These are phyloP conservation scores for Coemansia sp. DNA, from an alignment of 192 early-diverging fungal species.

Conservation along the genomic window DNA sequence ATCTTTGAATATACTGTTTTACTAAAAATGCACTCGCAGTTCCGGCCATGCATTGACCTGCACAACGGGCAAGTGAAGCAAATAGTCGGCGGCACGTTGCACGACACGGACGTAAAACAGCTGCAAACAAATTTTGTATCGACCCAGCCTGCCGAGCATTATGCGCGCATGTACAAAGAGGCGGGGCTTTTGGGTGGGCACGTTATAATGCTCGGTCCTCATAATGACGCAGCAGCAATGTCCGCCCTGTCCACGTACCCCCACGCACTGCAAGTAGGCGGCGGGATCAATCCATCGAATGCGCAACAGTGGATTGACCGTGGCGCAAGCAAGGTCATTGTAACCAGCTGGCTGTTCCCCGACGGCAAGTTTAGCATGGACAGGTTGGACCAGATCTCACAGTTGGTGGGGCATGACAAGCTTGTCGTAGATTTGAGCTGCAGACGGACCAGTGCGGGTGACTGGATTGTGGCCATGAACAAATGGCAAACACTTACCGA, in stretches of 20 bases:
- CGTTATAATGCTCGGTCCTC: conserved; percentile 91
- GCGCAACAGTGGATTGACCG: conserved; percentile 81
- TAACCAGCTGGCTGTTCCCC: conserved; percentile 95
- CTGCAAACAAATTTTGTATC: conserved; percentile 95
- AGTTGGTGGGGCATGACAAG: conserved; percentile 56
- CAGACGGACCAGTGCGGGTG: conserved; percentile 54
- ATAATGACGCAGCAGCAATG: conserved; percentile 82
- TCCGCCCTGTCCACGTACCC: conserved; percentile 87
- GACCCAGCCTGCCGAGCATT: conserved; percentile 73
- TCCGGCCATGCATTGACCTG: conserved; percentile 98
- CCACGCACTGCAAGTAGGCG: conserved; percentile 86
- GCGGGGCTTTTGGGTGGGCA: conserved; percentile 80
- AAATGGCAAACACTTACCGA: conserved; percentile 97
- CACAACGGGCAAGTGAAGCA: conserved; percentile 98
- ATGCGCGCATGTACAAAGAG: conserved; percentile 75
- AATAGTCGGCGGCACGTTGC: conserved; percentile 93
- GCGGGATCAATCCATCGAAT: conserved; percentile 87
- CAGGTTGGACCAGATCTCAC: conserved; percentile 57
- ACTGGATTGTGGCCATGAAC: conserved; percentile 97
- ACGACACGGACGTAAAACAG: conserved; percentile 57
- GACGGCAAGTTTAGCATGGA: conserved; percentile 65
- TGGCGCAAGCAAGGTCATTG: conserved; percentile 93
- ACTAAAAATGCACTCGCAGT: conserved; percentile 48
- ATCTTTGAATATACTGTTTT: background rate
- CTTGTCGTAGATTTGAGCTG: conserved; percentile 77